These are phyloP conservation scores for Avena eriantha DNA, from an alignment of 176 grass and related monocot genomes.

Conservation along the genomic window DNA sequence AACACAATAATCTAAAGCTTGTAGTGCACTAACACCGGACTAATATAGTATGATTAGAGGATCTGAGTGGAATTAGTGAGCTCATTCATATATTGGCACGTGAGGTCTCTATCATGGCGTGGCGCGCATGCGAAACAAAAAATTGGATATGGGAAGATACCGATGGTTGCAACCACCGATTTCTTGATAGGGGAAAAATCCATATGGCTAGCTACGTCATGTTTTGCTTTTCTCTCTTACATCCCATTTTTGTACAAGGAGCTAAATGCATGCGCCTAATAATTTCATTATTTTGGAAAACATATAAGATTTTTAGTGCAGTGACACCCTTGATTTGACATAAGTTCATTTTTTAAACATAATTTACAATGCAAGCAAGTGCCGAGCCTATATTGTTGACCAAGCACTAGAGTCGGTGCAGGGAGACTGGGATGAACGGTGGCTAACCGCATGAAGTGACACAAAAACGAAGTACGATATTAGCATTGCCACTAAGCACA, in stretches of 20 bases:
- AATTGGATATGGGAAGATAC: constrained; percentile 11
- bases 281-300: neutral
- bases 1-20: neutral
- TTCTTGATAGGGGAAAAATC: neutral
- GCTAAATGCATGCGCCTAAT: neutral
- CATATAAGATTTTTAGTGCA: neutral
- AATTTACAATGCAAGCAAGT: too few species aligned
- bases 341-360: too few species aligned
- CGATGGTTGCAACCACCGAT: neutral
- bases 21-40: neutral
- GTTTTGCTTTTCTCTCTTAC: neutral
- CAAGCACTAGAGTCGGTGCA: neutral
- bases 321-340: neutral
- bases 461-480: too few species aligned
- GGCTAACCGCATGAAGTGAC: too few species aligned
- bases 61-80: neutral
- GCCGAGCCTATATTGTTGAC: neutral
- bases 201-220: neutral
- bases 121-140: neutral
- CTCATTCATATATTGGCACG: neutral
- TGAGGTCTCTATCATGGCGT: constrained; percentile 16
- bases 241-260: neutral
- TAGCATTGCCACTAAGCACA: too few species aligned
- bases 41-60: neutral
- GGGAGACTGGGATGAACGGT: neutral